Evolutionary conservation across 1,139 yeast species (phyloP).

Genomic region (Eremothecium cymbalariae): DNA sequence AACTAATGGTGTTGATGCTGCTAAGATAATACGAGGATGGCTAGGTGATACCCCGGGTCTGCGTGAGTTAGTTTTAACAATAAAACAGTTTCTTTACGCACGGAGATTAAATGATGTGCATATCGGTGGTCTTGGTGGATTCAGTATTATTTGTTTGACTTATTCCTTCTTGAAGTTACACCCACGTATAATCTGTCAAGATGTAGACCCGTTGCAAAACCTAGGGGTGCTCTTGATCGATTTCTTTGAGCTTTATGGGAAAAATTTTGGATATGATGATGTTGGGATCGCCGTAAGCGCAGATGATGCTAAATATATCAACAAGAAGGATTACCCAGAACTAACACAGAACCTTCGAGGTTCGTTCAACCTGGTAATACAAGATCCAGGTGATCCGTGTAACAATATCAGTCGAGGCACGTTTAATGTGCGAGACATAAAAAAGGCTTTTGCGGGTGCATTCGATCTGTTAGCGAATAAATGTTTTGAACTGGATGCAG

Average conservation of each 20-base stretch:
- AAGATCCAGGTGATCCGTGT: conserved; percentile 77
- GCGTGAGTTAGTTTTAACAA: conserved; percentile 72
- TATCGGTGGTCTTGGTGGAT: conserved; percentile 94
- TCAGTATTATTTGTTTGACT: conserved; percentile 79
- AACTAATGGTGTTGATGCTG: conserved; percentile 79
- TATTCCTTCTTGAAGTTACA: conserved; percentile 75
- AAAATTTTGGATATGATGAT: conserved; percentile 78
- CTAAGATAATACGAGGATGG: conserved; percentile 73
- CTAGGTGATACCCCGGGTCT: conserved; percentile 65
- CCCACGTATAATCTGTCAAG: conserved; percentile 63
- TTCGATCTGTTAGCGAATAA: conserved; percentile 68
- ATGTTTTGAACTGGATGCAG: conserved; percentile 49
- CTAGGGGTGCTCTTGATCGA: conserved; percentile 85
- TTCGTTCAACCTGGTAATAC: conserved; percentile 66
- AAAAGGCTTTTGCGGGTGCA: conserved; percentile 88
- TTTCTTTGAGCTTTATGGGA: conserved; percentile 91
- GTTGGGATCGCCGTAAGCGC: conserved; percentile 57
- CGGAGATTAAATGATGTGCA: conserved; percentile 85
- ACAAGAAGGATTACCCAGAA: conserved; percentile 47
- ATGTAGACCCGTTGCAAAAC: conserved; percentile 63
- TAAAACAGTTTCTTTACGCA: conserved; percentile 79
- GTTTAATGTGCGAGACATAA: conserved; percentile 70
- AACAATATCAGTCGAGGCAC: conserved; percentile 87
- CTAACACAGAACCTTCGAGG: conserved; percentile 44
- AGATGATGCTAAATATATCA: conserved; percentile 48